phyloP scores from a whole-genome alignment of 75 land plant genomes.

The Picea sitchensis region DNA sequence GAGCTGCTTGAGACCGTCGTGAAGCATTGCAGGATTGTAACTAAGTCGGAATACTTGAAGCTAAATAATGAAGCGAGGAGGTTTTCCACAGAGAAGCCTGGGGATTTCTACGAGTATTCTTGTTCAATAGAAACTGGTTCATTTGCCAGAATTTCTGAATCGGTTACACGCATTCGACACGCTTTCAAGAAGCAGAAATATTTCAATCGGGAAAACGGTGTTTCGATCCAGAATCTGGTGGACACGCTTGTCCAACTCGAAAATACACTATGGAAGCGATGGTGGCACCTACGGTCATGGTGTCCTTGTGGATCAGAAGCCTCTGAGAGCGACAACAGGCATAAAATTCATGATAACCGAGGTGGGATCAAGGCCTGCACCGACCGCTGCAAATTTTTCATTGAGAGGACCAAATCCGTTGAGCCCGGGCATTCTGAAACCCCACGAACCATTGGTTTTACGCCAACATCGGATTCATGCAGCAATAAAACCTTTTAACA shows the following conservation, averaged over 20 bases:
- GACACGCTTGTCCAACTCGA: background rate
- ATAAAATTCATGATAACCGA: too few relatives aligned
- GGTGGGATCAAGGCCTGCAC: too few relatives aligned
- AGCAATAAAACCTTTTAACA: too few relatives aligned
- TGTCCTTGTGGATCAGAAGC: too few relatives aligned
- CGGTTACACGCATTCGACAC: background rate
- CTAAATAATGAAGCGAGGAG: background rate
- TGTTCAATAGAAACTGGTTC: background rate
- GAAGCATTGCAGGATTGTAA: background rate
- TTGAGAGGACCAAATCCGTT: too few relatives aligned
- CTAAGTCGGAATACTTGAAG: background rate
- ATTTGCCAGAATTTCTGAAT: background rate
- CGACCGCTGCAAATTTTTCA: too few relatives aligned
- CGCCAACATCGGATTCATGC: too few relatives aligned
- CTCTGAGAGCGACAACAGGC: too few relatives aligned
- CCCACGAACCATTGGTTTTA: too few relatives aligned
- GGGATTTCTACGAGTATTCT: background rate
- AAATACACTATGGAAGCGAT: background rate
- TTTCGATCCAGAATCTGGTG: background rate
- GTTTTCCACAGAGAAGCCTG: background rate
- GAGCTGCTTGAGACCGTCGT: background rate
- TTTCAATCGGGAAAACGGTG: background rate
- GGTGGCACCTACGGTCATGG: too few relatives aligned
- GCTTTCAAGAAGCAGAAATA: background rate
- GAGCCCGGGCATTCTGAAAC: too few relatives aligned